Evolutionary conservation across 257 asterid genomes (phyloP).

Genomic region (Ehretia macrophylla): DNA sequence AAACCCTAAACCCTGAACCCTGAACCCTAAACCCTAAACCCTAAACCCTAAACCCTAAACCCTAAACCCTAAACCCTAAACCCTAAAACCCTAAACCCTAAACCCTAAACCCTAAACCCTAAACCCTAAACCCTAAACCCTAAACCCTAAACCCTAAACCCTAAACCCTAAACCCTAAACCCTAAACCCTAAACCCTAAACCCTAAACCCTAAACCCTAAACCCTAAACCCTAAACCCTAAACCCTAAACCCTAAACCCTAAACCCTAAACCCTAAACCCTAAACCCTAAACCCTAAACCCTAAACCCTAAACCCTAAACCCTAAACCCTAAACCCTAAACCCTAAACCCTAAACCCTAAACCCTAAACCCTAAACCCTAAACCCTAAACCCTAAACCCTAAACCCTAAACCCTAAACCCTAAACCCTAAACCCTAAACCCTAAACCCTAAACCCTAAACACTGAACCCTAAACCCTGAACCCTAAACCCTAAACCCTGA

Average conservation of each 20-base stretch:
- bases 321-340: background rate
- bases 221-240: slow-evolving; percentile 5
- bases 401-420: slow-evolving; percentile 5
- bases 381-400: slow-evolving; percentile 5
- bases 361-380: slow-evolving; percentile 5
- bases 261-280: background rate
- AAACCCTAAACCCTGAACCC: too few species aligned
- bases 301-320: background rate
- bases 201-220: slow-evolving; percentile 5
- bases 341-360: background rate
- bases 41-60: too few species aligned
- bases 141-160: too few species aligned
- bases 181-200: too few species aligned
- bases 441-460: slow-evolving; percentile 2
- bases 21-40: too few species aligned
- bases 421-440: slow-evolving; percentile 4
- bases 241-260: slow-evolving; percentile 5
- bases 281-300: background rate
- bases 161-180: too few species aligned
- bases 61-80: too few species aligned
- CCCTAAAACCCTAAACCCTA: too few species aligned
- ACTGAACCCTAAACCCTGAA: background rate
- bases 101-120: too few species aligned
- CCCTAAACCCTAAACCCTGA: slow-evolving; percentile 1
- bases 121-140: too few species aligned